A percentile compares a stretch with the other conserved stretches of the same genome.
phyloP scores from a whole-genome alignment of 179 eudicot genomes.

The Silene noctiflora region DNA sequence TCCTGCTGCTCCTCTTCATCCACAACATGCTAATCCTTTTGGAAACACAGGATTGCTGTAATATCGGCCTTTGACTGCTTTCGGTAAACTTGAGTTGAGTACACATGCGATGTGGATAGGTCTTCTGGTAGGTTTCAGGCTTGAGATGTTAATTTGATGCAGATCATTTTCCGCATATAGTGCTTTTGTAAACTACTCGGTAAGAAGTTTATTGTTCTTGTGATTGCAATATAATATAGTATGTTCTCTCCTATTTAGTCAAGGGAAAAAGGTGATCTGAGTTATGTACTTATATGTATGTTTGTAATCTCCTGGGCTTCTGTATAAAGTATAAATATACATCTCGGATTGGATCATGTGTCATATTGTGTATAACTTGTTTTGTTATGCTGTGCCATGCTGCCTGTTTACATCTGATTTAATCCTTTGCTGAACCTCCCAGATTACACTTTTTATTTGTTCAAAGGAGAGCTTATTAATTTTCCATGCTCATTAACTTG shows the following conservation, averaged over 20 bases:
- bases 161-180: neutral
- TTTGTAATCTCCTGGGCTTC: neutral
- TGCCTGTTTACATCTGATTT: too few species aligned
- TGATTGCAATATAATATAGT: slow-evolving; percentile 7
- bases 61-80: slow-evolving; percentile 7
- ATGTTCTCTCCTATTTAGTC: neutral
- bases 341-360: neutral
- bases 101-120: slow-evolving; percentile 21
- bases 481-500: too few species aligned
- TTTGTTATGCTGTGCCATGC: too few species aligned
- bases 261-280: neutral
- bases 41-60: slow-evolving; percentile 67
- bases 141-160: slow-evolving; percentile 14
- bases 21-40: slow-evolving; percentile 70
- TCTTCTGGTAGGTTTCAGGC: slow-evolving; percentile 15
- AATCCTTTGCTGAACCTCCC: too few species aligned
- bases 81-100: slow-evolving; percentile 18
- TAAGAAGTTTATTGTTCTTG: slow-evolving; percentile 16
- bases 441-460: too few species aligned
- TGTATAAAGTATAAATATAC: neutral
- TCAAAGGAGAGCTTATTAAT: too few species aligned
- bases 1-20: slow-evolving; percentile 51
- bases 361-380: neutral
- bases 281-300: too few species aligned
- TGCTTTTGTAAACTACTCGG: slow-evolving; percentile 11